Base-by-base conservation (phyloP, 371 early-diverging fungal genomes). In the Mucor irregularis region DNA sequence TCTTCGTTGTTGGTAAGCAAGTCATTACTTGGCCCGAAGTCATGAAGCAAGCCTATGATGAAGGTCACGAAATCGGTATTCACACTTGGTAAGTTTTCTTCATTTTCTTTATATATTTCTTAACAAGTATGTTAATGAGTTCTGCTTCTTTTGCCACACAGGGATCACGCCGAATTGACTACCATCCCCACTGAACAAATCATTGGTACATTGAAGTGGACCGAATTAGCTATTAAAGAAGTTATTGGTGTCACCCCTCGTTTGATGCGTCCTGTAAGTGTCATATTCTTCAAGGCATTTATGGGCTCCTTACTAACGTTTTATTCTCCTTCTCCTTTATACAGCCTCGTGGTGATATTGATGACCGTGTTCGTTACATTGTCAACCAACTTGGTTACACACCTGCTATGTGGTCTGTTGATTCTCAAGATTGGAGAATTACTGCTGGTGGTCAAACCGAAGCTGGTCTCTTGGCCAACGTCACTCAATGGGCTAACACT, bases 121-220 rank as follows among this genome's bases (percentile, higher is more conserved):
- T 5, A 17, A 37, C 24, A 42, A 17, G 37, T 26, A 37, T 13
- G n/a, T n/a, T n/a, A n/a, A n/a, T n/a, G n/a, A n/a, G n/a, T n/a
- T n/a, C 7, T 37, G 14, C n/a, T 49, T 49, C n/a, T 24, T 5
- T n/a, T 33, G 37, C n/a, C n/a, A 35, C 19, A 8, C 30, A 64
- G 84, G 83, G 73, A 76, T 8, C 89, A 88, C 58, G 71, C 71
- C n/a, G 75, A 74, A 45, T 55, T 87, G 53, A 83, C 86, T 7
- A 79, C 85, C 4, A 40, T 79, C 49, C 69, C 81, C 30, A 83
- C 76, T 45, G 85, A 81, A 25, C 66, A 76, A 60, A 60, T 88
- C 30, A 78, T 84, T 9, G 81, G 75, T 33, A 84, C 87, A 61
- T 74, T 87, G 53, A 78, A 77, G 56, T 84, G 80, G 81, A 83